These are phyloP conservation scores for Tetrahymena thermophila DNA, from an alignment of 73 alveolate species.

Conservation along the genomic window DNA sequence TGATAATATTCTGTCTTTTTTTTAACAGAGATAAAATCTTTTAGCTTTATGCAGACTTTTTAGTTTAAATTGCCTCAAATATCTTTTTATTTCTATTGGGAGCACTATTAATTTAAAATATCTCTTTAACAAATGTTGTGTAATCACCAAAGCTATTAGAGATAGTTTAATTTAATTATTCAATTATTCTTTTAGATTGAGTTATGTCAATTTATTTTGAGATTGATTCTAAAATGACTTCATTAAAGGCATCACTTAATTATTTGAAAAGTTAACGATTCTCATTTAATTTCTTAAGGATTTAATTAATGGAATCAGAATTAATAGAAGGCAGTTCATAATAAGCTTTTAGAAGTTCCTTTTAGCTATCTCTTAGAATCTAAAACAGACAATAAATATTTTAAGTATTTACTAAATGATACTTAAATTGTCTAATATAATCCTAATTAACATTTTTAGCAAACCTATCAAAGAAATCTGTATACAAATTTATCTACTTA, in stretches of 20 bases:
- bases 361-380: background rate
- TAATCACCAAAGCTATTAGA: background rate
- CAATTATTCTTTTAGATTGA: background rate
- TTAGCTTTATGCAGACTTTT: background rate
- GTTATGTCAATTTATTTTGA: background rate
- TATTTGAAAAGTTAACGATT: background rate
- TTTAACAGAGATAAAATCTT: background rate
- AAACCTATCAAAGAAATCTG: background rate
- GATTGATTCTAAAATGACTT: background rate
- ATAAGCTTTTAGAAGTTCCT: background rate
- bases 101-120: background rate
- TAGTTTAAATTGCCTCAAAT: background rate
- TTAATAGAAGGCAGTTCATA: background rate
- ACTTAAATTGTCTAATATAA: background rate
- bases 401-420: background rate
- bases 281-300: background rate
- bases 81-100: background rate
- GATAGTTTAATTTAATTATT: background rate
- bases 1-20: background rate
- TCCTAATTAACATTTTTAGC: background rate
- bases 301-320: background rate
- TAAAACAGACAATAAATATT: background rate
- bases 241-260: background rate
- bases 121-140: background rate
- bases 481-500: background rate